Base-by-base conservation (phyloP, 2,329 filamentous ascomycete genomes). In the Allantophomopsis lycopodina region DNA sequence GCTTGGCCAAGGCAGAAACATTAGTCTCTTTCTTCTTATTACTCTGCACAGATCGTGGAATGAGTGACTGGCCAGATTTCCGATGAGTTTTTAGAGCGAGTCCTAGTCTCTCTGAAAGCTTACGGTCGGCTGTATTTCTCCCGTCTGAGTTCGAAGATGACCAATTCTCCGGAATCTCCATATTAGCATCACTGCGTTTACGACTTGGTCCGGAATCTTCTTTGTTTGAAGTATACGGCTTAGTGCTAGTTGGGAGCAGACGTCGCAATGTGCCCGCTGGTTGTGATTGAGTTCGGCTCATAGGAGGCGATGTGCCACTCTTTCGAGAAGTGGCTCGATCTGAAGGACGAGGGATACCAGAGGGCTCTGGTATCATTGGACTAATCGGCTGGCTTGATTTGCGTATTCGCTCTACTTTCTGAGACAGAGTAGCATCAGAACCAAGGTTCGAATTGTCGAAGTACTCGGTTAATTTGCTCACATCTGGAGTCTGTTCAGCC, bases 1-100 rank as follows among this genome's bases (percentile, higher is more conserved):
- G 91, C 50, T 85, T 85, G 14, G 91, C 86, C 37, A 98, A 68
- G n/a, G 80, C 87, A 7, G 87, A 93, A 2, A 98, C 91, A 51
- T 83, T 84, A 3, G 83, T 76, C 39, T 79, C 72, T 47, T 77
- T 79, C 49, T 72, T 78, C 54, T 79, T 83, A 8, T 8, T 28
- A 37, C 57, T 54, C 38, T 82, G 77, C 20, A 94, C 76, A 18
- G 91, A 91, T 23, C 91, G 77, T 20, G 88, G 88, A 44, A 98
- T 96, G 33, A 89, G 71, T 1, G 91, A 96, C n/a, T 67, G 61
- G 3, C 64, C 65, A 2, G 59, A 55, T 51, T 77, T 79, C 18
- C 69, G 61, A 42, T 66, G 60, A 15, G 59, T 60, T 53, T 87
- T 89, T 41, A 84, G 60, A 3, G 74, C 68, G 2, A 89, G 60